Evolutionary conservation across 805 yeast genomes (phyloP), one percentile per base, ranked within the genome.

Genomic region (Barnettozyma populi): DNA sequence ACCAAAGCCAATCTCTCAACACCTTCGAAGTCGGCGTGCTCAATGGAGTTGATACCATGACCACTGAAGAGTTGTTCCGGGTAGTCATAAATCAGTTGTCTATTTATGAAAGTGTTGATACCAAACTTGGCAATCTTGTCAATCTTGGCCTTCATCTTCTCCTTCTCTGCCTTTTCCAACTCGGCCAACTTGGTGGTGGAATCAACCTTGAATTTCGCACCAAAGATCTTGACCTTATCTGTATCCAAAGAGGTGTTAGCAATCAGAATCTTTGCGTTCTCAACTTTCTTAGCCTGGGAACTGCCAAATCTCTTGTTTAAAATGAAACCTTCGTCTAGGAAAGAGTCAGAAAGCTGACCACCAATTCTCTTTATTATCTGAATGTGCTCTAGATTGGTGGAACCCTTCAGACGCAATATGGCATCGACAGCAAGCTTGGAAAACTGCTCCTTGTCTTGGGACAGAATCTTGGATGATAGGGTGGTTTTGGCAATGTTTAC

Each of bases 11-110:
- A 78, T 65, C 98, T 82, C 73, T 94, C 99, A 47, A 94, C 88
- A 61, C 98, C 99, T 62, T 88, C 98, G 60, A 94, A 94, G 68
- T 94, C 99, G 14, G 99, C 98, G 64, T 94, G 99, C 68, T 94
- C 99, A 54, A 94, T 89, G 20, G 97, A 82, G 67, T 88, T 90
- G 59, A 94, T 86, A 46, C 82, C 80, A 38, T 89, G 69, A 57
- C 92, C 99, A 6, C 95, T 78, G 62, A 94, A 87, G 56, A 94
- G 75, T 69, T 88, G 97, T 70, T 94, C 99, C 23, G 99, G 99
- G 78, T 92, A 94, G 72, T 94, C 97, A 70, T 94, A 94, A 62
- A 94, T 94, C 62, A 94, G 78, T 71, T 94, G 99, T 64, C 99
- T 82, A 73, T 94, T 94, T 57, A 94, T 90, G 66, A 94, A 94